Percentiles rank a stretch among this genome's conserved stretches.
Evolutionary conservation across 192 early-diverging fungal species (phyloP).

Genomic region (Coemansia sp.): DNA sequence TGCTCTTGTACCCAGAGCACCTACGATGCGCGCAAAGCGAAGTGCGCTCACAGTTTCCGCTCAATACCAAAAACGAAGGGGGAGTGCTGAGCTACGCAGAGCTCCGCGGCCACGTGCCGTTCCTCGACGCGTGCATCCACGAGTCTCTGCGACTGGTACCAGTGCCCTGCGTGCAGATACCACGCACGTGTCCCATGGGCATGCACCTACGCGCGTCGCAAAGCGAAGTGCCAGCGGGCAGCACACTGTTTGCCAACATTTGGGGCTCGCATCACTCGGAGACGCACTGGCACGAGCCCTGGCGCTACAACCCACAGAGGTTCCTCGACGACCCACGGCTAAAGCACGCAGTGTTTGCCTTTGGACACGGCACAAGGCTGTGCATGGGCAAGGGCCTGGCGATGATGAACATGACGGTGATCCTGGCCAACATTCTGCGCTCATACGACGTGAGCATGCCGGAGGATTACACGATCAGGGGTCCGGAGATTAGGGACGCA

Average conservation of each 20-base stretch:
- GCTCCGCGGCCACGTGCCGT: conserved; percentile 7
- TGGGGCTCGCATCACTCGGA: conserved; percentile 17
- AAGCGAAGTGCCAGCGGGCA: conserved; percentile 14
- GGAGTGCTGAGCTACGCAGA: conserved; percentile 1
- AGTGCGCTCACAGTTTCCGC: conserved; percentile 8
- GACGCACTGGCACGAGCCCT: conserved; percentile 17
- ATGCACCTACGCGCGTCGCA: background rate
- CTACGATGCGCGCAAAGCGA: conserved; percentile 1
- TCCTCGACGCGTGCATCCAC: conserved; percentile 30
- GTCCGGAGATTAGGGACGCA: conserved; percentile 10
- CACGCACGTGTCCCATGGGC: conserved; percentile 4
- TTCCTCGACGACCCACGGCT: conserved; percentile 9
- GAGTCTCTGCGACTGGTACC: conserved; percentile 33
- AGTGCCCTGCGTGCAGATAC: conserved; percentile 23
- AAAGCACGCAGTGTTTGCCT: conserved; percentile 32
- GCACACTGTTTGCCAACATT: conserved; percentile 20
- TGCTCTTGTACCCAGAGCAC: conserved; percentile 28
- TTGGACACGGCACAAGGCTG: conserved; percentile 26
- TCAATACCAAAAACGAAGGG: too few relatives aligned
- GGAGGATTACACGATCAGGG: conserved; percentile 2
- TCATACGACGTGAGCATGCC: conserved; percentile 21
- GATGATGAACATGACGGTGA: conserved; percentile 27
- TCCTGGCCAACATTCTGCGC: conserved; percentile 27
- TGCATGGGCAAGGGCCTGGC: conserved; percentile 41
- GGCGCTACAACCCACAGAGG: conserved; percentile 10